Evolutionary conservation across 345 rosid species (phyloP).

Genomic region (Erysimum cheiranthoides): DNA sequence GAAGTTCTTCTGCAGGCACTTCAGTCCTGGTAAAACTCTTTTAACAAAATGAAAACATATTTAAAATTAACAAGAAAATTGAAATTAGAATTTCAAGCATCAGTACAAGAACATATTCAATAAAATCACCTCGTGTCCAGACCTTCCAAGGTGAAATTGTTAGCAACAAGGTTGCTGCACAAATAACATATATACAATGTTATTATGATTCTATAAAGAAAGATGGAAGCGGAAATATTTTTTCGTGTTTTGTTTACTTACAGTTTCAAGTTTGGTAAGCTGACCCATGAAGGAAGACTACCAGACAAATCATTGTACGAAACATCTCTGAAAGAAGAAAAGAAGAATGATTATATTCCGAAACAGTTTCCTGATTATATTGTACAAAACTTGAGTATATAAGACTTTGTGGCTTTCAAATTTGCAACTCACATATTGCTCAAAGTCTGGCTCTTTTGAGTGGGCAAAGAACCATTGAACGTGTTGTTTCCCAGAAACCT

Average conservation of each 20-base stretch:
- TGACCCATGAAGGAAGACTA: constrained; percentile 71
- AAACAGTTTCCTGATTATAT: not conserved
- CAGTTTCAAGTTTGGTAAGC: constrained; percentile 52
- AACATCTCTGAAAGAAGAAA: constrained; percentile 61
- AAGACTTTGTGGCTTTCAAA: no score
- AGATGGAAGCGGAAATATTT: not conserved
- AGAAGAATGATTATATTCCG: not conserved
- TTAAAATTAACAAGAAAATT: not conserved
- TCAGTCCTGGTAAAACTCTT: constrained; percentile 50
- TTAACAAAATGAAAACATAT: constrained; percentile 27
- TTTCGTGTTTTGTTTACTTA: constrained; percentile 37
- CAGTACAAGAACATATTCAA: not conserved
- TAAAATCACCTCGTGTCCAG: constrained; percentile 51
- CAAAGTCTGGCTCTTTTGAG: constrained; percentile 52
- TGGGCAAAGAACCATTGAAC: constrained; percentile 63
- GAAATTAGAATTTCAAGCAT: not conserved
- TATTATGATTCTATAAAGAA: not conserved
- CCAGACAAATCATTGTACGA: constrained; percentile 71
- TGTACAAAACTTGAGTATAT: no score
- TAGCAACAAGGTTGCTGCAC: constrained; percentile 75
- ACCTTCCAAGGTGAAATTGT: constrained; percentile 50
- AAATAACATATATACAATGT: constrained; percentile 21
- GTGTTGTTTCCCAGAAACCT: constrained; percentile 60
- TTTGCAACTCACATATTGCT: constrained; percentile 56
- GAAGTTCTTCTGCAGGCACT: constrained; percentile 65